These are phyloP conservation scores for Aspergillus costaricaensis DNA, from an alignment of 2,329 filamentous ascomycete species.

Conservation along the genomic window DNA sequence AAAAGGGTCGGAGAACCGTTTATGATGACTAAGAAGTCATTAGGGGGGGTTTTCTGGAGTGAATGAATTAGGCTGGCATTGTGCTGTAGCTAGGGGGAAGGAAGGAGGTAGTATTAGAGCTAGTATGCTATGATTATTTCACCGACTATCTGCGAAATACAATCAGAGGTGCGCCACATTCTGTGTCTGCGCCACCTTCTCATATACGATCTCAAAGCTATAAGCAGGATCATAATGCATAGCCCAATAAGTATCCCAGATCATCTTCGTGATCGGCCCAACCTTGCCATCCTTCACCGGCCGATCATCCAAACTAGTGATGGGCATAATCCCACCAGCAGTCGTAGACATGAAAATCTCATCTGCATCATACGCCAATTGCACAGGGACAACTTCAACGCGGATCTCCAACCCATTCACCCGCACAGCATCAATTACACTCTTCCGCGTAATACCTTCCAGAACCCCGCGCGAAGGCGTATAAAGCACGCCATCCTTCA, in stretches of 20 bases:
- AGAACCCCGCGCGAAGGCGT: conserved; percentile 53
- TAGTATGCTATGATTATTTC: no score
- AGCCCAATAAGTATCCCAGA: conserved; percentile 55
- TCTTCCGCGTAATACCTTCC: conserved; percentile 52
- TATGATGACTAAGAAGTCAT: no score
- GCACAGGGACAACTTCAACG: conserved; percentile 40
- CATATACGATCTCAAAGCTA: not conserved
- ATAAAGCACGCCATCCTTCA: conserved; percentile 49
- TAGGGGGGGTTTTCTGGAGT: no score
- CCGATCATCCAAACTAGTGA: conserved; percentile 49
- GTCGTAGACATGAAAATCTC: conserved; percentile 58
- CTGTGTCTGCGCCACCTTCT: not conserved
- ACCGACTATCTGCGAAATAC: no score
- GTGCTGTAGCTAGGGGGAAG: no score
- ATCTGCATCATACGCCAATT: conserved; percentile 46
- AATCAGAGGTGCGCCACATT: no score
- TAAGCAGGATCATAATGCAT: conserved; percentile 41
- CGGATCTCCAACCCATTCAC: not conserved
- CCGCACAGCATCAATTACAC: conserved; percentile 48
- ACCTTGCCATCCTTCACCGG: conserved; percentile 46
- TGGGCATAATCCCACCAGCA: conserved; percentile 57
- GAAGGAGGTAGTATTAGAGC: no score
- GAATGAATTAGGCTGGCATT: no score
- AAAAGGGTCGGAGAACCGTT: no score
- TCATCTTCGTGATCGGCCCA: conserved; percentile 49